Evolutionary conservation across 1,139 yeast genomes (phyloP).

Genomic region (Scheffersomyces titani): DNA sequence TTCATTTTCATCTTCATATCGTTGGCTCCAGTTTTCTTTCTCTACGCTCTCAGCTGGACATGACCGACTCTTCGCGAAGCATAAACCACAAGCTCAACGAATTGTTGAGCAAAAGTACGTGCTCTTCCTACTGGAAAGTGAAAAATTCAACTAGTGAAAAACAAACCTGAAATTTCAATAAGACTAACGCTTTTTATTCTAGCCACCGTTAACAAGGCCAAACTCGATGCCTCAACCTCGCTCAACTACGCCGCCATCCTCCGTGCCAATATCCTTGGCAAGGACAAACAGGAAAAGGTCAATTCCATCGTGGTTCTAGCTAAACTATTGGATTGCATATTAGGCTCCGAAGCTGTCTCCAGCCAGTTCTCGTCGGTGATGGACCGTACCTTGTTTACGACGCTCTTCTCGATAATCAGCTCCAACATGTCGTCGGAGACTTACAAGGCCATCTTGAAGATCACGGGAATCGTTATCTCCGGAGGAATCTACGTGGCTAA

Average conservation of each 20-base stretch:
- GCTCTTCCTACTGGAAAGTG: background rate
- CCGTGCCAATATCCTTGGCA: conserved; percentile 42
- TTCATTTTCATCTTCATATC: background rate
- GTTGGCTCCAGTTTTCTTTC: background rate
- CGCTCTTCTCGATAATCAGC: conserved; percentile 46
- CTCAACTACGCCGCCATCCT: conserved; percentile 38
- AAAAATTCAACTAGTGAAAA: background rate
- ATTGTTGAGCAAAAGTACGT: conserved; percentile 40
- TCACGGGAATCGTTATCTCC: conserved; percentile 43
- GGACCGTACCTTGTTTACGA: conserved; percentile 43
- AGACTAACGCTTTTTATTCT: background rate
- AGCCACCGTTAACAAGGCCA: conserved; percentile 30
- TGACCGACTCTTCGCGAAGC: conserved; percentile 42
- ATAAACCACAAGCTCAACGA: conserved; percentile 50
- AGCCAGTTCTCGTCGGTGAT: conserved; percentile 40
- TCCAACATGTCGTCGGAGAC: conserved; percentile 51
- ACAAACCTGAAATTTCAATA: background rate
- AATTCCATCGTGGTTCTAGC: conserved; percentile 57
- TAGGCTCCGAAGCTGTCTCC: conserved; percentile 40
- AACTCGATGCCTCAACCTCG: conserved; percentile 38
- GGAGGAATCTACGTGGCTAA: conserved; percentile 45
- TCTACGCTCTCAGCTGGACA: conserved; percentile 5
- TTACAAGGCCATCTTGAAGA: conserved; percentile 50
- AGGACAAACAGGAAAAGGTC: conserved; percentile 53
- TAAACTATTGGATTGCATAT: conserved; percentile 48